Conservation (phyloP, 176 grass and related monocot species). For the Pharus latifolius region DNA sequence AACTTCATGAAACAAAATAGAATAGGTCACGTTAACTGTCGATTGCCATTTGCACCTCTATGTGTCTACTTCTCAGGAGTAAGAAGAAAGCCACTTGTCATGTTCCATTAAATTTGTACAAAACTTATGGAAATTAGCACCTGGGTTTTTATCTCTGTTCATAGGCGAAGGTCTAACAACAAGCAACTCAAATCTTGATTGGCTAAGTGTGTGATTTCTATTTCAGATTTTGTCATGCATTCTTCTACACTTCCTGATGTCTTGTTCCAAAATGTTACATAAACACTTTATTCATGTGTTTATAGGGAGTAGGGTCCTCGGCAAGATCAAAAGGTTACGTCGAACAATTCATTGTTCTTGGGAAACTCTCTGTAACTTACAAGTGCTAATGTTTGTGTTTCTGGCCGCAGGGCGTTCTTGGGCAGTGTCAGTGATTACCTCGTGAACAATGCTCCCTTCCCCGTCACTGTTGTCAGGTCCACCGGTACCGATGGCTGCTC, state of each 20-base stretch:
- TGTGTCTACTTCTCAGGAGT: too few relatives aligned
- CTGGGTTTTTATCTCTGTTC: not conserved
- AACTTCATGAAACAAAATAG: too few relatives aligned
- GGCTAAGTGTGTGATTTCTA: not conserved
- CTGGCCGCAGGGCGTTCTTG: slow-evolving; percentile 58
- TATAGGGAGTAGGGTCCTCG: slow-evolving; percentile 69
- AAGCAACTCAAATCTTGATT: not conserved
- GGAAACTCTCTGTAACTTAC: not conserved
- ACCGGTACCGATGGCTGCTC: slow-evolving; percentile 22
- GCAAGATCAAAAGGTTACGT: slow-evolving; percentile 82
- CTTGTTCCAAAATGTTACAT: not conserved
- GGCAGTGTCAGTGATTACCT: slow-evolving; percentile 86
- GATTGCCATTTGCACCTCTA: too few relatives aligned
- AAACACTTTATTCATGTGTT: not conserved
- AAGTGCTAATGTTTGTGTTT: not conserved
- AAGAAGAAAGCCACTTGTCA: not conserved
- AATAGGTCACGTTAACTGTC: too few relatives aligned
- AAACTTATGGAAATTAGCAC: too few relatives aligned
- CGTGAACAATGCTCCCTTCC: slow-evolving; percentile 71
- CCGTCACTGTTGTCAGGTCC: slow-evolving; percentile 73
- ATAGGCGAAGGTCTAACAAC: not conserved
- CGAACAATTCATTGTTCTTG: not conserved
- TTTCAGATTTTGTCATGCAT: not conserved
- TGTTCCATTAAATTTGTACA: not conserved
- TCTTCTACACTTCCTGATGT: too few relatives aligned